phyloP scores from a whole-genome alignment of 164 flowering plant species.

The Stephania japonica region DNA sequence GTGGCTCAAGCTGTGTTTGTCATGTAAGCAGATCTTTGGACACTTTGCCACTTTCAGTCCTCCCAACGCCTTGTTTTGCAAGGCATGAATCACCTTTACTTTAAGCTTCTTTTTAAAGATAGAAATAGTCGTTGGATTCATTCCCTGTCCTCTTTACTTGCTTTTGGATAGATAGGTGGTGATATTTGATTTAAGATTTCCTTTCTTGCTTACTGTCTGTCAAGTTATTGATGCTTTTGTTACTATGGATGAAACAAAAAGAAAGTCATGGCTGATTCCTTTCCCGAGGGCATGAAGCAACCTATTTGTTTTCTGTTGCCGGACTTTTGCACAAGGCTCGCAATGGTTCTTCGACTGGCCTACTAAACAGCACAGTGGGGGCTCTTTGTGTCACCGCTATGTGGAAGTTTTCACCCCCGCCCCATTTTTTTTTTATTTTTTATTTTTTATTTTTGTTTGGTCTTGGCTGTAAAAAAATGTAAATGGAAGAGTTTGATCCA shows the following conservation, averaged over 20 bases:
- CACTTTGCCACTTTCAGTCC: background rate
- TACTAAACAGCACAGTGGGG: no score
- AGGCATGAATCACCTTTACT: background rate
- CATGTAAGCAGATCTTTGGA: background rate
- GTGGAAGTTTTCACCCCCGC: background rate
- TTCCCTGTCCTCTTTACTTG: no score
- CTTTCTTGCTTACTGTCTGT: background rate
- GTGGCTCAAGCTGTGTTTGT: background rate
- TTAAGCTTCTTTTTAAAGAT: background rate
- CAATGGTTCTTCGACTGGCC: no score
- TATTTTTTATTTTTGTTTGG: background rate
- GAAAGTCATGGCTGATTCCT: background rate
- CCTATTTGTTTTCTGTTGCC: background rate
- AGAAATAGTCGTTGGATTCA: background rate
- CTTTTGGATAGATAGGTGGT: background rate
- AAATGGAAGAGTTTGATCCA: no score
- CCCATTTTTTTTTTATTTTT: no score
- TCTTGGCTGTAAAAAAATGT: background rate
- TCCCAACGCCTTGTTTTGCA: background rate
- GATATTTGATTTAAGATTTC: background rate
- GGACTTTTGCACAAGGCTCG: no score
- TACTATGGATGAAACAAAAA: background rate
- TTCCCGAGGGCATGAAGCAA: background rate
- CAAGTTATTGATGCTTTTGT: background rate
- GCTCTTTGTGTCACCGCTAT: no score